phyloP scores from a whole-genome alignment of 176 grass and related monocot genomes.

The Pontederia paniculata region DNA sequence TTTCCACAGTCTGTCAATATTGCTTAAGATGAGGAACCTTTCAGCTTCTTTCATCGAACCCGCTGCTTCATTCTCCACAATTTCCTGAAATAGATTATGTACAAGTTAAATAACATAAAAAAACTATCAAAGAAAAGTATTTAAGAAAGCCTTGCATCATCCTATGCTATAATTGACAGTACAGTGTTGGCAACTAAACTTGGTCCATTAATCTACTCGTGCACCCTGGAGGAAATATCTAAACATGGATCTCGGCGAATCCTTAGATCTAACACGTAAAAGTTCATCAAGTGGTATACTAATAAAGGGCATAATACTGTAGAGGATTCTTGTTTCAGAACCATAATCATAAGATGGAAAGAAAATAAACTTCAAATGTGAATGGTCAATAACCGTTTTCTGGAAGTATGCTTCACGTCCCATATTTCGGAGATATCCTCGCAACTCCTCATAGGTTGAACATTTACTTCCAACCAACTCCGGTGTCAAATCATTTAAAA shows the following conservation, averaged over 20 bases:
- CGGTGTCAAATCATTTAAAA: slow-evolving; percentile 76
- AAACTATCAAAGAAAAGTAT: no score
- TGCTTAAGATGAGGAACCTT: slow-evolving; percentile 87
- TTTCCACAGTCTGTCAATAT: slow-evolving; percentile 97
- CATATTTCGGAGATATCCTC: slow-evolving; percentile 56
- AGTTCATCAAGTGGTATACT: no score
- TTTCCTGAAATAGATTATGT: slow-evolving; percentile 35
- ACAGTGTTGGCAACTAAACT: no score
- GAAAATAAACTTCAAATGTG: background rate
- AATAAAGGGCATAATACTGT: no score
- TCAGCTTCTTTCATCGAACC: slow-evolving; percentile 96
- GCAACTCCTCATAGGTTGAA: slow-evolving; percentile 63
- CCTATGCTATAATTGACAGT: no score
- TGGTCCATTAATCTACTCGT: no score
- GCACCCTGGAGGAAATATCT: no score
- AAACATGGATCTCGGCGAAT: no score
- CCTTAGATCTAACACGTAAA: no score
- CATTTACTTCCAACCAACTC: slow-evolving; percentile 64
- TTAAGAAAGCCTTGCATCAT: no score
- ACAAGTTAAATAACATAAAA: no score
- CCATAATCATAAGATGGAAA: background rate
- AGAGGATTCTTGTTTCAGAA: no score
- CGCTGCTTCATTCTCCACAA: slow-evolving; percentile 77
- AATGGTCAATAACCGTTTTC: slow-evolving; percentile 52
- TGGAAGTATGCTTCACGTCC: slow-evolving; percentile 93